Conservation (phyloP, 495 filamentous ascomycete genomes). For the Aspergillus baeticus region DNA sequence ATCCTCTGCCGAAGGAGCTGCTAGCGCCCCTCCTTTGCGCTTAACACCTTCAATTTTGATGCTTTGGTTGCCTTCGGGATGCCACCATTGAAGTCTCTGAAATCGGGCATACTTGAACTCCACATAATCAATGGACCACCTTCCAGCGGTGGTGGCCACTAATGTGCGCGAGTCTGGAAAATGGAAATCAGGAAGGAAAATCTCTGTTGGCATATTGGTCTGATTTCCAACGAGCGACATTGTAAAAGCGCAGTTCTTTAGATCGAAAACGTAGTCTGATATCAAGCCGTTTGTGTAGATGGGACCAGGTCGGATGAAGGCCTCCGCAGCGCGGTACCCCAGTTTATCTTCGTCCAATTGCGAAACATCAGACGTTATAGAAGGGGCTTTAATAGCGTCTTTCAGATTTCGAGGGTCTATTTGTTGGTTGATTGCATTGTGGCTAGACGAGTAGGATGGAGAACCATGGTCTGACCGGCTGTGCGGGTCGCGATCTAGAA, state of each 20-base stretch:
- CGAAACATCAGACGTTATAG: conserved; percentile 61
- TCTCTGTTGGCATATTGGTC: conserved; percentile 67
- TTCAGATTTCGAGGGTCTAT: conserved; percentile 72
- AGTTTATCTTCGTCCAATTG: conserved; percentile 49
- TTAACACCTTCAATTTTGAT: conserved; percentile 76
- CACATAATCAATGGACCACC: conserved; percentile 78
- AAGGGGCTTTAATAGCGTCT: conserved; percentile 65
- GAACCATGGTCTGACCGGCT: conserved; percentile 49
- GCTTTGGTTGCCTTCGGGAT: conserved; percentile 77
- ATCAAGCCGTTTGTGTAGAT: conserved; percentile 71
- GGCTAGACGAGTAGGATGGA: conserved; percentile 58
- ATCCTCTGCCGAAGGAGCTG: conserved; percentile 46
- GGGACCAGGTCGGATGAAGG: conserved; percentile 84
- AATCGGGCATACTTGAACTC: conserved; percentile 63
- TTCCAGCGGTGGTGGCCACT: conserved; percentile 78
- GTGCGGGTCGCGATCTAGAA: conserved; percentile 25
- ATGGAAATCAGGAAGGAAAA: conserved; percentile 90
- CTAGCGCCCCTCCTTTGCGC: conserved; percentile 49
- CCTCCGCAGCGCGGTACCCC: conserved; percentile 89
- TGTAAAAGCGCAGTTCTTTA: conserved; percentile 70
- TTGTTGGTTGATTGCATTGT: conserved; percentile 53
- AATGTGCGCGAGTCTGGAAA: conserved; percentile 71
- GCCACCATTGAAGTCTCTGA: conserved; percentile 87
- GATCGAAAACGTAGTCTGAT: conserved; percentile 70
- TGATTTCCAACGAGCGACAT: conserved; percentile 58